Evolutionary conservation across 768 basidiomycete species (phyloP).

Genomic region (Clavaria fumosa): DNA sequence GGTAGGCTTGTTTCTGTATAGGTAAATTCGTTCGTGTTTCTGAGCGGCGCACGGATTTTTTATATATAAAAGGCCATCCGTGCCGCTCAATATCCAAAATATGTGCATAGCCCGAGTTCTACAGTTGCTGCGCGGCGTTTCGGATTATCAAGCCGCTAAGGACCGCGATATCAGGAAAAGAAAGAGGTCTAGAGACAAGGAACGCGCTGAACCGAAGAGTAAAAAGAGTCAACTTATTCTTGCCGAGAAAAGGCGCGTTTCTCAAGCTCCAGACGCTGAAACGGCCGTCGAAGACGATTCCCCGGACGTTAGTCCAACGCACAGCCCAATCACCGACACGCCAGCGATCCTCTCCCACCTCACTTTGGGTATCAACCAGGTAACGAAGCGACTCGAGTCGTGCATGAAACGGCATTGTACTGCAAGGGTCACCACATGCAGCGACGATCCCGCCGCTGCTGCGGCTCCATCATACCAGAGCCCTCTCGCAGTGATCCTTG

Average conservation of each 20-base stretch:
- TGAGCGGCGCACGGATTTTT: neutral
- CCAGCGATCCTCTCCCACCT: conserved; percentile 35
- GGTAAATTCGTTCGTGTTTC: conserved; percentile 6
- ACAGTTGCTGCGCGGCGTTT: conserved; percentile 33
- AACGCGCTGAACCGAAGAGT: too few species aligned
- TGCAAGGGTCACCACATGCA: conserved; percentile 13
- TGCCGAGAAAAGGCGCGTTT: too few species aligned
- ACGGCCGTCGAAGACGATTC: conserved; percentile 4
- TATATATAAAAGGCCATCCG: conserved; percentile 35
- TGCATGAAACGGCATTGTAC: conserved; percentile 27
- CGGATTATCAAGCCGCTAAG: conserved; percentile 25
- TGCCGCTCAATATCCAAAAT: conserved; percentile 51
- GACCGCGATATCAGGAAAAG: conserved; percentile 23
- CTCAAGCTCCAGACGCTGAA: conserved; percentile 5
- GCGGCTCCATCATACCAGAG: conserved; percentile 10
- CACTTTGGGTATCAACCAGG: conserved; percentile 61
- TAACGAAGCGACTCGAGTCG: conserved; percentile 56
- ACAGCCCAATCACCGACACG: conserved; percentile 6
- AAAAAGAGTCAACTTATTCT: too few species aligned
- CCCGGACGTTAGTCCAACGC: conserved; percentile 2
- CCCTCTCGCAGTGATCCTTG: conserved; percentile 36
- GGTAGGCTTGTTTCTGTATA: conserved; percentile 27
- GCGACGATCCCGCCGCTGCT: conserved; percentile 3
- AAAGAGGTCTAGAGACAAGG: conserved; percentile 20
- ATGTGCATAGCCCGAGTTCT: conserved; percentile 35